phyloP scores from a whole-genome alignment of 352 stramenopile species.

The Globisporangium iwayamae region DNA sequence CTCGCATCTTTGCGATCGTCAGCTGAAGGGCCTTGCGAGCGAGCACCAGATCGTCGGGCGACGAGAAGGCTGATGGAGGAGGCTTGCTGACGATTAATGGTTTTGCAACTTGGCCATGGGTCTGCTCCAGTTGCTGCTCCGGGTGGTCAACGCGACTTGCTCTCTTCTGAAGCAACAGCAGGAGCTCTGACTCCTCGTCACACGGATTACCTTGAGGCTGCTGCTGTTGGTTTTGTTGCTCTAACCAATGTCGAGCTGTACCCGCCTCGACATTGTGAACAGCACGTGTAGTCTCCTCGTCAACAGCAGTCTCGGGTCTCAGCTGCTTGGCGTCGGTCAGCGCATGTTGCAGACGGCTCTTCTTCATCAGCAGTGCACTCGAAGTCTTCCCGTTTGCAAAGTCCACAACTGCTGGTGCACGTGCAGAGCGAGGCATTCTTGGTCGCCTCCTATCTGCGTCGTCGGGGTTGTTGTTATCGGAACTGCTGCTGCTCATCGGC shows the following conservation, averaged over 20 bases:
- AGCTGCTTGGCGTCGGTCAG: conserved; percentile 15
- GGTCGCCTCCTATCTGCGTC: neutral
- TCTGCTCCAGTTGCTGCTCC: neutral
- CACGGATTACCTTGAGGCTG: neutral
- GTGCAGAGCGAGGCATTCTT: neutral
- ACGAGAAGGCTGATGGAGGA: neutral
- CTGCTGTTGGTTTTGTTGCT: neutral
- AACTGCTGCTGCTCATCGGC: neutral
- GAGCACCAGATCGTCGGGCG: neutral
- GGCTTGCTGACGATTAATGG: neutral
- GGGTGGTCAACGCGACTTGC: neutral
- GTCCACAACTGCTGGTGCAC: neutral
- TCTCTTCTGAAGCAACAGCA: neutral
- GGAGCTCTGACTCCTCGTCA: neutral
- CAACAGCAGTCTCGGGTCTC: neutral
- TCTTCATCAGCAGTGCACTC: conserved; percentile 11
- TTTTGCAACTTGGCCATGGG: neutral
- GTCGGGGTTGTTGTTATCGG: neutral
- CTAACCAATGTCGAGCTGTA: too few species aligned
- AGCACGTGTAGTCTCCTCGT: too few species aligned
- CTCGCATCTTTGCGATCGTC: conserved; percentile 1
- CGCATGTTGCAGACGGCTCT: conserved; percentile 19
- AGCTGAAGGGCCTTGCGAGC: conserved; percentile 4
- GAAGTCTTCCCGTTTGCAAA: neutral
- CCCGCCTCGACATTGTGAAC: too few species aligned